Base-by-base conservation (phyloP, 78 protist genomes). In the Guillardia theta region DNA sequence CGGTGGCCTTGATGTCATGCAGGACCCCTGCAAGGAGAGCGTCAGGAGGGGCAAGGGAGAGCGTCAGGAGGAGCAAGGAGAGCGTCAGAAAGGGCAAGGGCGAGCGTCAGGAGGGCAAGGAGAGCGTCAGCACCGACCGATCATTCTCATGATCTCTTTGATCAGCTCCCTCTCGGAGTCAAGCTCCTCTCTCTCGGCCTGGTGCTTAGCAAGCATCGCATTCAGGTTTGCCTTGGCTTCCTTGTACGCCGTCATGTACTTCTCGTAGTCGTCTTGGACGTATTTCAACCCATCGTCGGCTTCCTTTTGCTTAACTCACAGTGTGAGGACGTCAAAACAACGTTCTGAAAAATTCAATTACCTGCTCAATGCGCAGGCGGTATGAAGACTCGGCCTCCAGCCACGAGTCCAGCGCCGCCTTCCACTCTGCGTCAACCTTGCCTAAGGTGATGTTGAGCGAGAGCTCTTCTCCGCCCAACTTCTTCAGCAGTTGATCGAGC, bases 401-500 rank as follows among this genome's bases (percentile, higher is more conserved):
- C 83, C 83, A 70, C 83, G 83, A 15, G 46, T 4, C 3, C 6
- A 70, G 0, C 0, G 83, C 41, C 83, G n/a, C 8, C 83, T 70
- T 70, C 45, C 33, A 70, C 83, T 70, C 83, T 15, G n/a, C 6
- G 83, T 36, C 22, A 24, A 70, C 83, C 41, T 70, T 70, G 83
- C 41, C 83, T 43, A 70, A 36, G 83, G 83, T 70, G 83, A 70
- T 70, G 83, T 70, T 70, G 9, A 43, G 46, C 15, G 83, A 12
- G 1, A 70, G 83, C 83, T 70, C 83, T 43, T 70, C 45, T 15
- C 83, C 83, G 0, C 83, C 83, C 46, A 70, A 43, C 41, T 70
- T 70, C 83, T 70, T 70, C n/a, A 70, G 83, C 45, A 70, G 83
- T 12, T 70, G 45, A 43, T 70, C 83, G 41, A 70, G 36, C 83